Evolutionary conservation across 371 early-diverging fungal species (phyloP).

Genomic region (Nematocida ausubeli): DNA sequence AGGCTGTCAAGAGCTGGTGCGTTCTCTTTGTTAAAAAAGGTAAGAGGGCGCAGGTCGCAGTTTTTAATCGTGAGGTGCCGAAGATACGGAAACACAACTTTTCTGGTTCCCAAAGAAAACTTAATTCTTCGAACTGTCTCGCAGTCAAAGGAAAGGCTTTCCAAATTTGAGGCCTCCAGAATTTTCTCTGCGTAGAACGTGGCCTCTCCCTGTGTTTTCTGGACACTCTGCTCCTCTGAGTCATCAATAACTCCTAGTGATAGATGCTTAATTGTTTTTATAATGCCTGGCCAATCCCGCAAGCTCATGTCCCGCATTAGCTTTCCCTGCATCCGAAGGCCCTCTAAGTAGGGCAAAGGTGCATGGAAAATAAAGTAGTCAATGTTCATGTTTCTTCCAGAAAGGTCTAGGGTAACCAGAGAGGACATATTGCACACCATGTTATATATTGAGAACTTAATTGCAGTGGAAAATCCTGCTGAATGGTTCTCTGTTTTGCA

Average conservation of each 20-base stretch:
- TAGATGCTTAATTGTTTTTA: slow-evolving; percentile 44
- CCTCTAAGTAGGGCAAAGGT: slow-evolving; percentile 22
- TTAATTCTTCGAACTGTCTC: slow-evolving; percentile 29
- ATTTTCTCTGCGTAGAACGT: slow-evolving; percentile 53
- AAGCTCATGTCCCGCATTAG: slow-evolving; percentile 54
- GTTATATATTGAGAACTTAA: slow-evolving; percentile 35
- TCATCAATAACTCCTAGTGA: slow-evolving; percentile 45
- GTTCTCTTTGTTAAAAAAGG: slow-evolving; percentile 54
- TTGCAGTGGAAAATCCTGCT: slow-evolving; percentile 35
- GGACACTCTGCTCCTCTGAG: not conserved
- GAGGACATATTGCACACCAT: slow-evolving; percentile 52
- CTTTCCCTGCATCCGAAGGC: slow-evolving; percentile 42
- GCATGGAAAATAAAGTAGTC: slow-evolving; percentile 53
- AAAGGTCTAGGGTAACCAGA: slow-evolving; percentile 45
- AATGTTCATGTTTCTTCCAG: slow-evolving; percentile 50
- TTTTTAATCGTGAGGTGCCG: slow-evolving; percentile 50
- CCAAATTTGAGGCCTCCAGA: slow-evolving; percentile 50
- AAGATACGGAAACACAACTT: slow-evolving; percentile 50
- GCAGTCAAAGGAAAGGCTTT: slow-evolving; percentile 56
- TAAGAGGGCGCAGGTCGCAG: slow-evolving; percentile 51
- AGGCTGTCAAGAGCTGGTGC: slow-evolving; percentile 40
- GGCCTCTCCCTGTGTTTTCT: slow-evolving; percentile 23
- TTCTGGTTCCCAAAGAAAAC: slow-evolving; percentile 50
- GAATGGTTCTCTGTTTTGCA: slow-evolving; percentile 33
- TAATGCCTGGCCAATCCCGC: slow-evolving; percentile 54